Evolutionary conservation across 2,329 filamentous ascomycete genomes (phyloP).

Genomic region (Lithohypha guttulata): DNA sequence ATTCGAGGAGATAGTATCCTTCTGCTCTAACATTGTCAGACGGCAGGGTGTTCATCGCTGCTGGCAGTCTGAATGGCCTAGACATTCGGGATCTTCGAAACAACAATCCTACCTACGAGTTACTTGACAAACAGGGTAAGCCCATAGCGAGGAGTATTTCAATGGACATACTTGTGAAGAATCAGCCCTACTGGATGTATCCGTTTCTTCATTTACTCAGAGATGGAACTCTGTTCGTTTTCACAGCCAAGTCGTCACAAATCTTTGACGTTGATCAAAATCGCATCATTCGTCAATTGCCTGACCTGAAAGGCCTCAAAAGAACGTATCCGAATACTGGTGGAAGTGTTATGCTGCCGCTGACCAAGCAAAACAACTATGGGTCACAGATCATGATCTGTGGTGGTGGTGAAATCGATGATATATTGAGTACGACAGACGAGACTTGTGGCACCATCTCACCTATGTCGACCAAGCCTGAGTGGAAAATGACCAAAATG

Average conservation of each 20-base stretch:
- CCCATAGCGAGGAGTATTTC: constrained; percentile 38
- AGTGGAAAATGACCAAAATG: constrained; percentile 50
- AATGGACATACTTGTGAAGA: constrained; percentile 45
- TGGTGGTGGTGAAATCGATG: constrained; percentile 50
- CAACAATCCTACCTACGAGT: constrained; percentile 55
- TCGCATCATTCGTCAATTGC: constrained; percentile 35
- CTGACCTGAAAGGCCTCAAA: constrained; percentile 45
- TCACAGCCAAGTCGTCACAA: constrained; percentile 46
- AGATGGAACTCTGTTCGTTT: constrained; percentile 48
- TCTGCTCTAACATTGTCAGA: constrained; percentile 49
- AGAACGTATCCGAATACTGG: constrained; percentile 53
- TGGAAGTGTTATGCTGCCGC: constrained; percentile 46
- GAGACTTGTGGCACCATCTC: constrained; percentile 47
- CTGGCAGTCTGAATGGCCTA: constrained; percentile 49
- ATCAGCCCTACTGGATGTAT: constrained; percentile 56
- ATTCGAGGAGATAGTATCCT: constrained; percentile 50
- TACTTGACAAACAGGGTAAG: constrained; percentile 41
- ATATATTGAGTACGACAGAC: constrained; percentile 48
- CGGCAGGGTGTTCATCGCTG: constrained; percentile 48
- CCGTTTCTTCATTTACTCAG: constrained; percentile 50
- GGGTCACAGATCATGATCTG: constrained; percentile 47
- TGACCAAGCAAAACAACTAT: constrained; percentile 43
- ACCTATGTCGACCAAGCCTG: constrained; percentile 38
- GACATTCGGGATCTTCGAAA: constrained; percentile 44
- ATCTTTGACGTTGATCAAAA: constrained; percentile 43